These are phyloP conservation scores for Salix dunnii DNA, from an alignment of 345 rosid genomes.

Conservation along the genomic window DNA sequence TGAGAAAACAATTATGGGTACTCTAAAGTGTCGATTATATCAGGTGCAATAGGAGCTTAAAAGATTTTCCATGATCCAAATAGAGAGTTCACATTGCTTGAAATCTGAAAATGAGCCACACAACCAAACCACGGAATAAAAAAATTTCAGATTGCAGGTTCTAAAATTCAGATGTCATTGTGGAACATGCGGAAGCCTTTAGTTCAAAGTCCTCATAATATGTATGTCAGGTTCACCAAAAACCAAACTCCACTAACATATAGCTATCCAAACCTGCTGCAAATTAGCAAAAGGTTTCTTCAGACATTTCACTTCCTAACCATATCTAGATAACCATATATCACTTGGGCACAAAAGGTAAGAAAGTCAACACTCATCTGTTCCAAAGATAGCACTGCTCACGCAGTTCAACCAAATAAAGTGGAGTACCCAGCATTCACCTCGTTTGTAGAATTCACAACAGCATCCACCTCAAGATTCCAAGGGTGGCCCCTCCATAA, in stretches of 20 bases:
- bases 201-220: not conserved
- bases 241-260: not conserved
- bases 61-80: not conserved
- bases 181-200: not conserved
- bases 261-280: not conserved
- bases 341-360: not conserved
- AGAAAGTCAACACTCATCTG: not conserved
- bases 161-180: not conserved
- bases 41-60: not conserved
- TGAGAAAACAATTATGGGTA: not conserved
- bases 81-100: not conserved
- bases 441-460: slow-evolving; percentile 97
- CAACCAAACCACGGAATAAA: not conserved
- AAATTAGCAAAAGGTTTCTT: not conserved
- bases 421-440: slow-evolving; percentile 30
- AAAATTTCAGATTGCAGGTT: not conserved
- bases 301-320: not conserved
- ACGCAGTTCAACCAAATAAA: not conserved
- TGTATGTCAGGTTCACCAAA: not conserved
- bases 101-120: not conserved
- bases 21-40: not conserved
- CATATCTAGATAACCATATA: not conserved
- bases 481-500: slow-evolving; percentile 96
- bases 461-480: slow-evolving; percentile 98
- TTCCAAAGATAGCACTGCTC: not conserved